Evolutionary conservation across 2,329 filamentous ascomycete species (phyloP).

Genomic region (Bisporella sp.): DNA sequence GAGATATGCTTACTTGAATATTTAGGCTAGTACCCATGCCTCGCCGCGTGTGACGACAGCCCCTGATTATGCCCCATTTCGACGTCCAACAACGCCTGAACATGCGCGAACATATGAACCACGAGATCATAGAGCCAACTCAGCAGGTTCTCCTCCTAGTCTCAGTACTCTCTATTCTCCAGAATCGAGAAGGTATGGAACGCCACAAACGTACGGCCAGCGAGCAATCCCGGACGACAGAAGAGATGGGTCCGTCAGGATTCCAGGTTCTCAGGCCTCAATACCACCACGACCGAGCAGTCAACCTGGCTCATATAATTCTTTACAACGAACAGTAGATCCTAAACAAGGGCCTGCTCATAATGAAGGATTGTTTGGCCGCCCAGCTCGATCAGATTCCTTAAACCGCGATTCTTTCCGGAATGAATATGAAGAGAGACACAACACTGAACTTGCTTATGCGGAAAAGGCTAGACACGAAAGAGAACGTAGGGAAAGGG

Average conservation of each 20-base stretch:
- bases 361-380: slow-evolving; percentile 2
- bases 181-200: slow-evolving; percentile 51
- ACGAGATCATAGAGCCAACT: slow-evolving; percentile 31
- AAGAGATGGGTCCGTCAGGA: slow-evolving; percentile 34
- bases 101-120: slow-evolving; percentile 50
- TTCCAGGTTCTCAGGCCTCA: slow-evolving; percentile 20
- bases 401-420: slow-evolving; percentile 29
- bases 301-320: slow-evolving; percentile 25
- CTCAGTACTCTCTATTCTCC: slow-evolving; percentile 39
- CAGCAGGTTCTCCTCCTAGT: slow-evolving; percentile 31
- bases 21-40: slow-evolving; percentile 24
- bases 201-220: slow-evolving; percentile 44
- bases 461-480: slow-evolving; percentile 38
- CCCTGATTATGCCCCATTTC: slow-evolving; percentile 54
- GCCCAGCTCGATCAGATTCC: slow-evolving; percentile 9
- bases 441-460: slow-evolving; percentile 41
- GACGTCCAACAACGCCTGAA: slow-evolving; percentile 69
- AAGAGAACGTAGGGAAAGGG: slow-evolving; percentile 7
- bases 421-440: slow-evolving; percentile 20
- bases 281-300: slow-evolving; percentile 26
- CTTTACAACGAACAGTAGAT: slow-evolving; percentile 17
- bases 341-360: slow-evolving; percentile 1
- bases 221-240: slow-evolving; percentile 40
- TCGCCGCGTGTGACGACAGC: slow-evolving; percentile 33
- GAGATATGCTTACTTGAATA: too few relatives aligned